Conservation (phyloP, 768 basidiomycete species). For the Tricholomella constricta region DNA sequence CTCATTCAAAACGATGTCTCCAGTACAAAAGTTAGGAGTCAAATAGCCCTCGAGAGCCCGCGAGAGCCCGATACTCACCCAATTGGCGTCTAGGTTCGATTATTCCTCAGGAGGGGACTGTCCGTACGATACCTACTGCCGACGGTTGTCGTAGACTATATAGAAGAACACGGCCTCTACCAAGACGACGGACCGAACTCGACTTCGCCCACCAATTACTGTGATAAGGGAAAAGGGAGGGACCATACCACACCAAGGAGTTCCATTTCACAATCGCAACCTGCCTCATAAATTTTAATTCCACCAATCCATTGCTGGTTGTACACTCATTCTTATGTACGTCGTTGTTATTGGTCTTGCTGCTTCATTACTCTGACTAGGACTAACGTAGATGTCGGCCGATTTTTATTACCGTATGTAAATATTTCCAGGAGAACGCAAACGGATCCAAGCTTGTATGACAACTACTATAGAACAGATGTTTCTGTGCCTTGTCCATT, state of each 20-base stretch:
- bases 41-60: too few species aligned
- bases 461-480: constrained; percentile 16
- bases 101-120: constrained; percentile 78
- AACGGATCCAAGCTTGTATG: constrained; percentile 17
- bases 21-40: constrained; percentile 73
- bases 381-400: constrained; percentile 5
- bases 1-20: constrained; percentile 97
- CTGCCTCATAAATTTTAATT: constrained; percentile 17
- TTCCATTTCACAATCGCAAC: constrained; percentile 13
- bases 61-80: neutral
- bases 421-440: constrained; percentile 5
- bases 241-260: constrained; percentile 35
- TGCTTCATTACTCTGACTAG: neutral
- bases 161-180: constrained; percentile 81
- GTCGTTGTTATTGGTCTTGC: neutral
- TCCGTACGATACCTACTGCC: constrained; percentile 91
- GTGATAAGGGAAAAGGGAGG: constrained; percentile 39
- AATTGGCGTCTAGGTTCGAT: constrained; percentile 45
- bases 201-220: constrained; percentile 16
- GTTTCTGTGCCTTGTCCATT: neutral
- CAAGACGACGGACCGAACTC: constrained; percentile 52
- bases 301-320: neutral
- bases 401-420: constrained; percentile 12
- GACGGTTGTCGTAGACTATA: constrained; percentile 90
- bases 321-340: constrained; percentile 2